These are phyloP conservation scores for Globisporangium perplexum DNA, from an alignment of 352 stramenopile genomes.

Conservation along the genomic window DNA sequence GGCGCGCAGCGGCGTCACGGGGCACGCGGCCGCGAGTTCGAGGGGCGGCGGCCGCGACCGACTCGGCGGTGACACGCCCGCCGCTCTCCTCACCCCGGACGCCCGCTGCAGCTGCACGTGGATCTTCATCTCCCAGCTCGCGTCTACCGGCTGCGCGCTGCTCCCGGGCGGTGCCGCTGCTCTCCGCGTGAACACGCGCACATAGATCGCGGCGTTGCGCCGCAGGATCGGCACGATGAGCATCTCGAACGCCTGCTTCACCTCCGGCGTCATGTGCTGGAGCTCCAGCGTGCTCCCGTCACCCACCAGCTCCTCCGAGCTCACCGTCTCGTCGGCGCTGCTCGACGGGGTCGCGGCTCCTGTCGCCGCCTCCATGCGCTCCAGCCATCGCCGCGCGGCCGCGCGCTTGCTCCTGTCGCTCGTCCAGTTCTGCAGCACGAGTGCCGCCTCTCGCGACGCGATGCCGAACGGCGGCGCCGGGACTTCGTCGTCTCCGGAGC, in stretches of 20 bases:
- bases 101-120: slow-evolving; percentile 29
- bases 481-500: slow-evolving; percentile 13
- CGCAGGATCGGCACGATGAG: slow-evolving; percentile 62
- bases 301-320: slow-evolving; percentile 12
- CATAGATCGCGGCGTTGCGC: slow-evolving; percentile 35
- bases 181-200: slow-evolving; percentile 52
- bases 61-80: slow-evolving; percentile 3
- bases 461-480: slow-evolving; percentile 46
- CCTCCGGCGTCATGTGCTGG: slow-evolving; percentile 50
- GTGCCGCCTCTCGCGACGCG: slow-evolving; percentile 42
- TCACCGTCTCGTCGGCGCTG: neutral
- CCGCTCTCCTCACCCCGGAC: neutral
- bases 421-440: slow-evolving; percentile 65
- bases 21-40: slow-evolving; percentile 7
- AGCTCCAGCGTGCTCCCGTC: slow-evolving; percentile 43
- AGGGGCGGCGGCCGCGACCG: slow-evolving; percentile 14
- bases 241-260: slow-evolving; percentile 71
- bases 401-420: slow-evolving; percentile 27
- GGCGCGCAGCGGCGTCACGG: slow-evolving; percentile 6
- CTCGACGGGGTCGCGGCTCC: neutral
- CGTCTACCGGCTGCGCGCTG: slow-evolving; percentile 15
- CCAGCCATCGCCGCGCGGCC: slow-evolving; percentile 38
- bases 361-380: slow-evolving; percentile 28
- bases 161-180: slow-evolving; percentile 2
- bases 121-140: slow-evolving; percentile 59